Evolutionary conservation across 2,329 filamentous ascomycete genomes (phyloP), one percentile per base, ranked within the genome.

Genomic region (Pseudocercospora eumusae): DNA sequence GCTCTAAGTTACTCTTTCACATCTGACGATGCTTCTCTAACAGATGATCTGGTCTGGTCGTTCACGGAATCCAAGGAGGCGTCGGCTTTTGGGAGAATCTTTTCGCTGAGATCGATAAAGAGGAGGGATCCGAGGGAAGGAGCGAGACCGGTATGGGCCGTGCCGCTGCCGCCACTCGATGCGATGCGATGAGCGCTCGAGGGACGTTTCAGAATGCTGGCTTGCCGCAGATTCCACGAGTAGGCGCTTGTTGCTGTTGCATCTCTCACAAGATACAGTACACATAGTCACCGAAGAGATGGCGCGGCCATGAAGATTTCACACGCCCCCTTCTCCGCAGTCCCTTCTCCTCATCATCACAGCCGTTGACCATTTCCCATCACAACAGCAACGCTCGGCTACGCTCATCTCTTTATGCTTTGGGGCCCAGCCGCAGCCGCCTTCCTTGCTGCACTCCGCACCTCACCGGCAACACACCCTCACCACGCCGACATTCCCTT

Each of bases 371-470:
- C 18, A 58, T 45, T 25, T 53, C 21, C 25, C n/a, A 49, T 21
- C 25, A 31, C 55, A 47, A 18, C 33, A 36, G 23, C 13, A 25
- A 25, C 23, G 23, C 23, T 25, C 23, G 3, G 36, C 23, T 47
- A 23, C 21, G 21, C 45, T 62, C 60, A 58, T 62, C 42, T 57
- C 42, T 28, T 54, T 62, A 62, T 55, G 58, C 59, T 60, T 52
- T 18, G 21, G 23, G 25, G 11, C 47, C 47, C 47, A 52, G 25
- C 47, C 47, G 25, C 21, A 52, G 47, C 25, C 47, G 47, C 21
- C 25, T 18, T n/a, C 25, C 15, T 25, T 52, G 36, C 36, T 40
- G 36, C 5, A 6, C 47, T 52, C 47, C 47, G 25, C 47, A 52
- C 23, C 28, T 54, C 28, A 21, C 52, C 52, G 20, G 28, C 52